Evolutionary conservation across 2,329 filamentous ascomycete genomes (phyloP).

Genomic region (Fusarium sulawesiense): DNA sequence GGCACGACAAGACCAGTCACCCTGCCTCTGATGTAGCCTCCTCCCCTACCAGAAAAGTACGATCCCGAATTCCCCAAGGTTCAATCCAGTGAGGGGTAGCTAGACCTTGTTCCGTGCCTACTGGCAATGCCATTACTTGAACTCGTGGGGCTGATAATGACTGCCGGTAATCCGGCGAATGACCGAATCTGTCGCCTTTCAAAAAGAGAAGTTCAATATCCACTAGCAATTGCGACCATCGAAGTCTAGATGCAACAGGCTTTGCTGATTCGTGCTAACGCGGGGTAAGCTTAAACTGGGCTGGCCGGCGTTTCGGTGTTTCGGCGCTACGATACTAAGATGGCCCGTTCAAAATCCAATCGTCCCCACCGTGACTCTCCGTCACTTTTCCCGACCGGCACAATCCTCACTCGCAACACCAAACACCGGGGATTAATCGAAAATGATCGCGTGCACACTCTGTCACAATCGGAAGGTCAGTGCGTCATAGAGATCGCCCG

Average conservation of each 20-base stretch:
- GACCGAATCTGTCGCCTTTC: not conserved
- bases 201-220: not conserved
- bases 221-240: not conserved
- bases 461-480: conserved; percentile 3
- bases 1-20: too few species aligned
- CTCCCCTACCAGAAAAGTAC: too few species aligned
- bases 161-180: not conserved
- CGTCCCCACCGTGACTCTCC: not conserved
- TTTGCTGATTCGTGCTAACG: not conserved
- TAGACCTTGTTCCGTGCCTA: not conserved
- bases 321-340: not conserved
- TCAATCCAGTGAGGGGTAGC: not conserved
- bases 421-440: not conserved
- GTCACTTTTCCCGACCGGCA: not conserved
- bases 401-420: not conserved
- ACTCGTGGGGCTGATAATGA: not conserved
- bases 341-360: not conserved
- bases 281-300: not conserved
- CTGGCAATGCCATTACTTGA: not conserved
- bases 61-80: not conserved
- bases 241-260: not conserved
- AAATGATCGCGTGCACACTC: not conserved
- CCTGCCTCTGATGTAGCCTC: too few species aligned
- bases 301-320: not conserved
- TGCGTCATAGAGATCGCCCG: not conserved